Percentiles rank a stretch among this genome's conserved stretches.
These are phyloP conservation scores for Basidioascus undulatus DNA, from an alignment of 768 basidiomycete species.

Conservation along the genomic window DNA sequence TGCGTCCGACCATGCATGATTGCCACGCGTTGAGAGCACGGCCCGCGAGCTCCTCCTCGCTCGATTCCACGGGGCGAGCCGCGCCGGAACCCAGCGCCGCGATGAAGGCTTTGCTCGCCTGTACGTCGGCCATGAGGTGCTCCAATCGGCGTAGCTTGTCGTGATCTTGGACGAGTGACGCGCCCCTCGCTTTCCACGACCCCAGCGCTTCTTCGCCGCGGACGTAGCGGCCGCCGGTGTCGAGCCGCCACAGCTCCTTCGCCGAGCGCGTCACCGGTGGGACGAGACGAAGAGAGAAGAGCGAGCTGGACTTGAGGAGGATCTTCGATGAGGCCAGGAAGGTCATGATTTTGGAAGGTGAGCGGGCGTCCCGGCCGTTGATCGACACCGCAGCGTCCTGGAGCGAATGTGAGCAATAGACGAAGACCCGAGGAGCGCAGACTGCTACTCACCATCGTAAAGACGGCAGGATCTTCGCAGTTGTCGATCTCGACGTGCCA, in stretches of 20 bases:
- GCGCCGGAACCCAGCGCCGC: conserved; percentile 14
- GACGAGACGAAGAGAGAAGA: conserved; percentile 56
- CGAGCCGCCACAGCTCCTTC: conserved; percentile 76
- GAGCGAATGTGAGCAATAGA: no score
- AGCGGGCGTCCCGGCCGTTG: conserved; percentile 56
- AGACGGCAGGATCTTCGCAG: conserved; percentile 64
- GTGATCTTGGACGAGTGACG: conserved; percentile 74
- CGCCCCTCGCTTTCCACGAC: conserved; percentile 65
- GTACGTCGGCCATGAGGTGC: conserved; percentile 61
- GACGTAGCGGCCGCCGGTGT: conserved; percentile 70
- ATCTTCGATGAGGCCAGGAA: conserved; percentile 59
- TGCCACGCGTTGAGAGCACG: no score
- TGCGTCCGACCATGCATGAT: no score
- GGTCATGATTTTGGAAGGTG: conserved; percentile 49
- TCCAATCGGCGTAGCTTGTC: conserved; percentile 45
- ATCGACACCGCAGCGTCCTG: conserved; percentile 65
- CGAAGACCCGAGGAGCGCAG: no score
- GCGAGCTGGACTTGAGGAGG: conserved; percentile 49
- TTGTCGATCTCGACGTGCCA: conserved; percentile 63
- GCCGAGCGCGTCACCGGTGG: conserved; percentile 69
- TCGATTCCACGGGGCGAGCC: conserved; percentile 1
- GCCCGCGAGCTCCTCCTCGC: conserved; percentile 11
- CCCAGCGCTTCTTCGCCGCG: conserved; percentile 67
- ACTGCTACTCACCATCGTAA: no score
- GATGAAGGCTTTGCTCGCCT: conserved; percentile 59